Evolutionary conservation across 768 basidiomycete genomes (phyloP).

Genomic region (Lactarius sp.): DNA sequence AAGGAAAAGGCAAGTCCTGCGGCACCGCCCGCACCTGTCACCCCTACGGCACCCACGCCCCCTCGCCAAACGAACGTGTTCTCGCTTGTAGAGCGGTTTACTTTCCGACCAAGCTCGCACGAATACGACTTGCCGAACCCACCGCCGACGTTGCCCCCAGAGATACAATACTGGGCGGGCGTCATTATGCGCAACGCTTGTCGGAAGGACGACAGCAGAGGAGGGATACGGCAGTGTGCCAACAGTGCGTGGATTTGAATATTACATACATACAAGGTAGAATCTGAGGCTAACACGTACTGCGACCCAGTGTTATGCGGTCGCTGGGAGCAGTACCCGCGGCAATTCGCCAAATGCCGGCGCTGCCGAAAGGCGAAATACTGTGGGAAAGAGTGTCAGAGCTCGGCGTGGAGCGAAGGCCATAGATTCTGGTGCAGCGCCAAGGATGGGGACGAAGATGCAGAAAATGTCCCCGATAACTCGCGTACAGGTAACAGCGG

Average conservation of each 20-base stretch:
- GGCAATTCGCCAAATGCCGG: slow-evolving; percentile 96
- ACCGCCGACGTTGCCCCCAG: slow-evolving; percentile 67
- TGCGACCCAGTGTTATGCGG: slow-evolving; percentile 77
- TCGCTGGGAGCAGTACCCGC: slow-evolving; percentile 85
- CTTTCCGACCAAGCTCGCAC: slow-evolving; percentile 83
- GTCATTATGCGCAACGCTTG: slow-evolving; percentile 99
- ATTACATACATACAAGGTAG: slow-evolving; percentile 3
- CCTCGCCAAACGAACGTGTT: slow-evolving; percentile 83
- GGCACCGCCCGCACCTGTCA: slow-evolving; percentile 25
- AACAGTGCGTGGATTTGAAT: slow-evolving; percentile 60
- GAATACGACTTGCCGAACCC: slow-evolving; percentile 69
- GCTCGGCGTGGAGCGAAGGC: slow-evolving; percentile 93
- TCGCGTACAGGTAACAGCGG: background rate
- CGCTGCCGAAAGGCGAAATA: slow-evolving; percentile 98
- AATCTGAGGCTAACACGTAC: background rate
- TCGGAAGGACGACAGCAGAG: slow-evolving; percentile 88
- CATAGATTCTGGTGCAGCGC: slow-evolving; percentile 93
- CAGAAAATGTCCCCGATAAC: slow-evolving; percentile 26
- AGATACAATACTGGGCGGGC: slow-evolving; percentile 98
- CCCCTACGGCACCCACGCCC: slow-evolving; percentile 25
- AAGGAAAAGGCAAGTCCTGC: slow-evolving; percentile 38
- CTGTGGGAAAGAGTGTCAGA: slow-evolving; percentile 96
- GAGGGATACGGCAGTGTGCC: slow-evolving; percentile 95
- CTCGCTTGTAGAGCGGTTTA: slow-evolving; percentile 93
- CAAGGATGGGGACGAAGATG: slow-evolving; percentile 46